Conservation (phyloP, 176 grass and related monocot genomes). For the barley (Hordeum vulgare) region DNA sequence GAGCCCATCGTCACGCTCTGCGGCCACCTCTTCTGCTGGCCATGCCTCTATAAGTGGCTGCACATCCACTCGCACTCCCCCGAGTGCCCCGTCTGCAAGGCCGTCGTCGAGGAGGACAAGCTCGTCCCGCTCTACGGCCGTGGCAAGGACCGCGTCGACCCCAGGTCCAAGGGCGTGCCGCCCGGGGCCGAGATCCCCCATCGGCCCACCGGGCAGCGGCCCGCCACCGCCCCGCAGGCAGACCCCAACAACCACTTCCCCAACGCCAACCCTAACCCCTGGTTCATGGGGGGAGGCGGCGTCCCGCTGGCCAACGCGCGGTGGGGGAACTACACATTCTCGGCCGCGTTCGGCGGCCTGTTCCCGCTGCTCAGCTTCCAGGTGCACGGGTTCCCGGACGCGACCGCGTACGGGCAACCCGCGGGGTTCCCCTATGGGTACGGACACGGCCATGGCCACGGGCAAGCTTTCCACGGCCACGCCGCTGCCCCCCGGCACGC, state of each 20-base stretch:
- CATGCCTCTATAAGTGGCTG: constrained; percentile 91
- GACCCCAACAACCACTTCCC: constrained; percentile 51
- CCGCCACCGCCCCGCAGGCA: constrained; percentile 41
- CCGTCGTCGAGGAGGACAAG: constrained; percentile 69
- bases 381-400: constrained; percentile 67
- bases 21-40: constrained; percentile 86
- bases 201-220: constrained; percentile 67
- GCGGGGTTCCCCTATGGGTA: constrained; percentile 70
- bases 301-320: constrained; percentile 33
- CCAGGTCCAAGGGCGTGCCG: constrained; percentile 49
- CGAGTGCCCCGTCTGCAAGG: constrained; percentile 90
- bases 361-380: constrained; percentile 91
- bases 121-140: constrained; percentile 71
- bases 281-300: constrained; percentile 52
- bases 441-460: constrained; percentile 37
- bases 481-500: constrained; percentile 45
- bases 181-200: constrained; percentile 48
- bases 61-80: constrained; percentile 61
- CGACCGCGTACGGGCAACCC: constrained; percentile 55
- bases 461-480: constrained; percentile 58
- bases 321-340: constrained; percentile 83
- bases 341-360: constrained; percentile 55
- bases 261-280: constrained; percentile 47
- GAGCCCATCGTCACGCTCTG: constrained; percentile 84
- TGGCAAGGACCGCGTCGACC: constrained; percentile 73